These are phyloP conservation scores for Lachnellula occidentalis DNA, from an alignment of 2,329 filamentous ascomycete species.

Conservation along the genomic window DNA sequence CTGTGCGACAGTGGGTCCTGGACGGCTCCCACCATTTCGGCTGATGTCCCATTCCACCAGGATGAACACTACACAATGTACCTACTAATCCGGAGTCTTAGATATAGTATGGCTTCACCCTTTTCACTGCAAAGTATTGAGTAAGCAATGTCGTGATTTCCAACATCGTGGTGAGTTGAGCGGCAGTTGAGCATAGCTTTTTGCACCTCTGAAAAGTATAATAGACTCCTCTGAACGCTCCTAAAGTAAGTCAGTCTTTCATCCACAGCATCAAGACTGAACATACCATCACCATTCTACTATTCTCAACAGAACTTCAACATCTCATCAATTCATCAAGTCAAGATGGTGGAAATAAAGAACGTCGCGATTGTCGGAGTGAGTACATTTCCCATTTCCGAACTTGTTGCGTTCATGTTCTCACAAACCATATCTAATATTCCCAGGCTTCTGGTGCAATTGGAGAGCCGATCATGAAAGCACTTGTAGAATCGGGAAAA, in stretches of 20 bases:
- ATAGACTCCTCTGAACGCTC: background rate
- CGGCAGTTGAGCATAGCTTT: too few relatives aligned
- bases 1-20: background rate
- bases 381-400: slow-evolving; percentile 11
- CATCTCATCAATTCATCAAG: background rate
- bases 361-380: slow-evolving; percentile 24
- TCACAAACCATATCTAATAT: background rate
- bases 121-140: background rate
- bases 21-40: background rate
- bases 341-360: slow-evolving; percentile 23
- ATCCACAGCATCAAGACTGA: background rate
- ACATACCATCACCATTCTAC: background rate
- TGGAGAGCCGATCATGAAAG: slow-evolving; percentile 22
- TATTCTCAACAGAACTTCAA: background rate
- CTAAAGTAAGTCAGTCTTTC: background rate
- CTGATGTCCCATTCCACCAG: background rate
- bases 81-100: too few relatives aligned
- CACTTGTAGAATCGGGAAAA: slow-evolving; percentile 20
- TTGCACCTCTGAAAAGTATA: too few relatives aligned
- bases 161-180: too few relatives aligned
- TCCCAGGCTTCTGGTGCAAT: slow-evolving; percentile 21
- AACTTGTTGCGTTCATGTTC: background rate
- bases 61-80: background rate
- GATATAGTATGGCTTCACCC: background rate
- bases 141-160: too few relatives aligned